Percentiles rank a stretch among this genome's conserved stretches.
These are phyloP conservation scores for Nicotiana noctiflora DNA, from an alignment of 257 asterid species.

Conservation along the genomic window DNA sequence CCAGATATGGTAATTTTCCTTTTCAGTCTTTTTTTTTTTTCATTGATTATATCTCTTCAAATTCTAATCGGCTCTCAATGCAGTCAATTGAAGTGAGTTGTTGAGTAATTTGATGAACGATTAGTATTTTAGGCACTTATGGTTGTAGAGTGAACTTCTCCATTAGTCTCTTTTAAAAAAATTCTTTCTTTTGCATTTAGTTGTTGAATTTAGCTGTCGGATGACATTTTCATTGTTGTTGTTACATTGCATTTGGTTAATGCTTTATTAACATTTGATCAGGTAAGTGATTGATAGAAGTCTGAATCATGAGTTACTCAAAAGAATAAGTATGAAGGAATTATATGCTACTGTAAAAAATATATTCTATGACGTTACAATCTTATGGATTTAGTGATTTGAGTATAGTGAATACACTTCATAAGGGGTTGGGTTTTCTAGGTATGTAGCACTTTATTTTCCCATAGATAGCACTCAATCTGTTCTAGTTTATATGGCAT, in stretches of 20 bases:
- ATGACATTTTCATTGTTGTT: background rate
- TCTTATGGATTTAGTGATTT: background rate
- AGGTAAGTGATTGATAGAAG: background rate
- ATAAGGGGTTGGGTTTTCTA: background rate
- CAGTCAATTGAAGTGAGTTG: background rate
- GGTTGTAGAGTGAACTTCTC: background rate
- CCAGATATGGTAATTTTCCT: constrained; percentile 61
- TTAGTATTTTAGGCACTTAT: background rate
- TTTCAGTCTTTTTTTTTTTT: background rate
- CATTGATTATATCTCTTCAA: background rate
- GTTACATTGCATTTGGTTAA: background rate
- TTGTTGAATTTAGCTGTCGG: background rate
- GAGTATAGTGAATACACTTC: background rate
- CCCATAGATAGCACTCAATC: background rate
- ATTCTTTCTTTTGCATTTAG: background rate
- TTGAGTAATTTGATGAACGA: background rate
- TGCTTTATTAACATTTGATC: background rate
- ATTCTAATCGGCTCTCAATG: background rate
- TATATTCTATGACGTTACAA: background rate
- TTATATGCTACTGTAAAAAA: background rate
- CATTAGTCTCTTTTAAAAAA: background rate
- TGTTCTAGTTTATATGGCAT: background rate
- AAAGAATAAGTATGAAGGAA: background rate
- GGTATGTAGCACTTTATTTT: background rate
- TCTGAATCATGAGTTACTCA: background rate